phyloP scores from a whole-genome alignment of 768 basidiomycete species.

The Collybiopsis luxurians region DNA sequence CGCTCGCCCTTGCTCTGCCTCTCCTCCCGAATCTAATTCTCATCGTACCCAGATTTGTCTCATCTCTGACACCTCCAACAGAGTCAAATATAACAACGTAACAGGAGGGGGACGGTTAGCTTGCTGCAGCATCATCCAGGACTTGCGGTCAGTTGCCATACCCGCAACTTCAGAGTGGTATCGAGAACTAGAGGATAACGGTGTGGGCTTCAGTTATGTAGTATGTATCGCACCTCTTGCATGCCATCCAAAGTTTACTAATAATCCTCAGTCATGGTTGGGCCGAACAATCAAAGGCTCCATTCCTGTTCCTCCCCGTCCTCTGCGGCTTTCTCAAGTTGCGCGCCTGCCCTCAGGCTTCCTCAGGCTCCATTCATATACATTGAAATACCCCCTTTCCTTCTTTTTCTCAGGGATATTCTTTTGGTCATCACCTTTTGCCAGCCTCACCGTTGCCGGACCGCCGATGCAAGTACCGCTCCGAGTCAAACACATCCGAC shows the following conservation, averaged over 20 bases:
- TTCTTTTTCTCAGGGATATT: slow-evolving; percentile 32
- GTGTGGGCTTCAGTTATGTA: slow-evolving; percentile 86
- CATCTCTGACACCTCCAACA: slow-evolving; percentile 95
- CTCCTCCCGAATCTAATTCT: slow-evolving; percentile 45
- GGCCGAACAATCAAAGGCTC: slow-evolving; percentile 72
- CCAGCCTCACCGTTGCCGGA: no score
- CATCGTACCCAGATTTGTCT: slow-evolving; percentile 68
- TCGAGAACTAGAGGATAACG: slow-evolving; percentile 60
- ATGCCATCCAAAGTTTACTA: no score
- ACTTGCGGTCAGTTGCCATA: slow-evolving; percentile 73
- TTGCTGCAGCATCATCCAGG: slow-evolving; percentile 88
- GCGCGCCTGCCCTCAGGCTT: slow-evolving; percentile 76
- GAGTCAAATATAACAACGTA: slow-evolving; percentile 81
- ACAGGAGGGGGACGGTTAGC: slow-evolving; percentile 74
- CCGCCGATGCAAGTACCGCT: no score
- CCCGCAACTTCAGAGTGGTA: slow-evolving; percentile 86
- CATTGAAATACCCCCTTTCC: slow-evolving; percentile 78
- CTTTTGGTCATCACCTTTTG: no score
- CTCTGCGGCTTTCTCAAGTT: slow-evolving; percentile 71
- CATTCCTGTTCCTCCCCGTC: slow-evolving; percentile 79
- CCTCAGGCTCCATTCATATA: slow-evolving; percentile 81
- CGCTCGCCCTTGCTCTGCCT: slow-evolving; percentile 1
- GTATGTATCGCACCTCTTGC: slow-evolving; percentile 43
- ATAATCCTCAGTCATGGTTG: no score
- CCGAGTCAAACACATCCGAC: no score